phyloP scores from a whole-genome alignment of 2,329 filamentous ascomycete genomes.

The Calonectria pauciramosa region DNA sequence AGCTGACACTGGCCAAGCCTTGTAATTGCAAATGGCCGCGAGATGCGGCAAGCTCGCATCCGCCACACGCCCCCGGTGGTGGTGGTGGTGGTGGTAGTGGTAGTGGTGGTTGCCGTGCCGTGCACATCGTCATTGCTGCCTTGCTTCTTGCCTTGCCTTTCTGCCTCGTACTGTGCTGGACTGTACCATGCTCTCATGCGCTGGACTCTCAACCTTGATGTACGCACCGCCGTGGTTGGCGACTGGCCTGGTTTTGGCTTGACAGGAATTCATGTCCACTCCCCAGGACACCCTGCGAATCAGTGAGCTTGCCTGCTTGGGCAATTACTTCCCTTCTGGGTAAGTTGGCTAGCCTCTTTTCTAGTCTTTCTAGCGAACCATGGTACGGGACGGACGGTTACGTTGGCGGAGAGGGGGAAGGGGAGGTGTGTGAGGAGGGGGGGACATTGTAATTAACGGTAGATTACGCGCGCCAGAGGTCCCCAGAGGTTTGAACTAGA shows the following conservation, averaged over 20 bases:
- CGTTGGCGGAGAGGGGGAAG: not conserved
- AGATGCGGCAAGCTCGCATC: not conserved
- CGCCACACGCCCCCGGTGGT: not conserved
- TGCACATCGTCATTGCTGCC: too few relatives aligned
- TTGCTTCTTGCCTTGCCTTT: not conserved
- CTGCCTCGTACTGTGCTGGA: not conserved
- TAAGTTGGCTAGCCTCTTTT: not conserved
- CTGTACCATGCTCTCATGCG: not conserved
- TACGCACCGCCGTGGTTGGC: not conserved
- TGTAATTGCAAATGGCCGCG: not conserved
- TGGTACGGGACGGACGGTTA: constrained; percentile 11
- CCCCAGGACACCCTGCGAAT: not conserved
- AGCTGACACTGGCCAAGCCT: not conserved
- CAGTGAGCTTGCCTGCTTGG: not conserved
- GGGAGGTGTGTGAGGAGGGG: not conserved
- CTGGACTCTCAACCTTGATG: not conserved
- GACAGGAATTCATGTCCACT: not conserved
- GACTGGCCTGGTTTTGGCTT: not conserved
- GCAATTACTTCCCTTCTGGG: not conserved
- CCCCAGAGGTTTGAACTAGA: not conserved
- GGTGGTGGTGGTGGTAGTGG: too few relatives aligned
- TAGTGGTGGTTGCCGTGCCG: too few relatives aligned
- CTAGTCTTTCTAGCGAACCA: constrained; percentile 5
- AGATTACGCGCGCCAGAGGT: constrained; percentile 17
- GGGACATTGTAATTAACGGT: constrained; percentile 16